Evolutionary conservation across 495 filamentous ascomycete species (phyloP).

Genomic region (Glonium stellatum): DNA sequence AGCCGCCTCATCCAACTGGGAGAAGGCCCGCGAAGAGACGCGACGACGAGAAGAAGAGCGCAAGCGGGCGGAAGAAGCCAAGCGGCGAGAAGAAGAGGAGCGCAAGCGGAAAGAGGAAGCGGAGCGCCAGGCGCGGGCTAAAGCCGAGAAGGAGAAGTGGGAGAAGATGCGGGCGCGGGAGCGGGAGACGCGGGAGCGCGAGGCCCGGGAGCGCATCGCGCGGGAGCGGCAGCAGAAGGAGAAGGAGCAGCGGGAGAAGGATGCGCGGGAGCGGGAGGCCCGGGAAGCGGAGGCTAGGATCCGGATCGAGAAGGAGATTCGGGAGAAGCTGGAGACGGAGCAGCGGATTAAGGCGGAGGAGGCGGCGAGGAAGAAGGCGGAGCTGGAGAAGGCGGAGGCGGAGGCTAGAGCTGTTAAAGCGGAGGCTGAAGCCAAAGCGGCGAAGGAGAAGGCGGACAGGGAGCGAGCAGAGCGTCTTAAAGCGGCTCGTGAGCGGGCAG

Average conservation of each 20-base stretch:
- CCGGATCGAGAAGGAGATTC: slow-evolving; percentile 27
- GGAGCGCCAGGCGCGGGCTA: slow-evolving; percentile 36
- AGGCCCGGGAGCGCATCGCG: slow-evolving; percentile 37
- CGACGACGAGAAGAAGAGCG: slow-evolving; percentile 57
- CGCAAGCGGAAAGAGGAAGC: slow-evolving; percentile 37
- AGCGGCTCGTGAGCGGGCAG: slow-evolving; percentile 5
- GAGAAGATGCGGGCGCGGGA: slow-evolving; percentile 40
- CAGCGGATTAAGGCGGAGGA: slow-evolving; percentile 40
- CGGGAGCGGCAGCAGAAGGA: slow-evolving; percentile 41
- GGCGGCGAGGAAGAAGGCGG: slow-evolving; percentile 37
- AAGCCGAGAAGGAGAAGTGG: slow-evolving; percentile 41
- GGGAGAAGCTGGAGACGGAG: slow-evolving; percentile 41
- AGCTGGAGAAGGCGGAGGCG: slow-evolving; percentile 35
- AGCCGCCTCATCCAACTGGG: slow-evolving; percentile 47
- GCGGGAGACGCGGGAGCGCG: slow-evolving; percentile 37
- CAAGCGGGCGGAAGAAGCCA: slow-evolving; percentile 48
- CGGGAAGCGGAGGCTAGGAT: slow-evolving; percentile 31
- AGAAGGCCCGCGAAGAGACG: slow-evolving; percentile 62
- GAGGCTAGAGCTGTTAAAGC: slow-evolving; percentile 24
- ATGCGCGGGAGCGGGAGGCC: slow-evolving; percentile 30
- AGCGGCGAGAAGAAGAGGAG: slow-evolving; percentile 42
- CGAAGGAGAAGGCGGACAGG: slow-evolving; percentile 26
- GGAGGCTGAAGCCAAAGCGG: slow-evolving; percentile 12
- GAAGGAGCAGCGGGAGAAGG: slow-evolving; percentile 42
- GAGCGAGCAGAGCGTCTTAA: slow-evolving; percentile 6